These are phyloP conservation scores for Rauvolfia tetraphylla DNA, from an alignment of 257 asterid species.

Conservation along the genomic window DNA sequence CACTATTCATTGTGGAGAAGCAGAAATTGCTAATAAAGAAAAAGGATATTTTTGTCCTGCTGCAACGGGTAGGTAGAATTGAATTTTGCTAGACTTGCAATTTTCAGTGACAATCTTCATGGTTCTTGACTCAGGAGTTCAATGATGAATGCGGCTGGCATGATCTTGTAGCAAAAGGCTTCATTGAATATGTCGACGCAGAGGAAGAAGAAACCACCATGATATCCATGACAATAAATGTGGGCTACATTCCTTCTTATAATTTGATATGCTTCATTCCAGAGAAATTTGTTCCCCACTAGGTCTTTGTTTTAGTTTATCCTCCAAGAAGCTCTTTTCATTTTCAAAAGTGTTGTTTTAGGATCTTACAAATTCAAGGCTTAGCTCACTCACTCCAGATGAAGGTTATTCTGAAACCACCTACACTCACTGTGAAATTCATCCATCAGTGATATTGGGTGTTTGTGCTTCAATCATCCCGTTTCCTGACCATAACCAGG, in stretches of 20 bases:
- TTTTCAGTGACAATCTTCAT: background rate
- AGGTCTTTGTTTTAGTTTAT: background rate
- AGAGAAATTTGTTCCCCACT: background rate
- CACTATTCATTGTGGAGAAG: slow-evolving; percentile 26
- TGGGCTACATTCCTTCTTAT: background rate
- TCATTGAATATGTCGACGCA: slow-evolving; percentile 27
- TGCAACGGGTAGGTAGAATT: slow-evolving; percentile 15
- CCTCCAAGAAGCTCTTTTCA: no score
- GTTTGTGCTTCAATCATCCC: slow-evolving; percentile 31
- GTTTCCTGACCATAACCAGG: slow-evolving; percentile 30
- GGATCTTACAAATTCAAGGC: slow-evolving; percentile 24
- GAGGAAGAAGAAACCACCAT: slow-evolving; percentile 20
- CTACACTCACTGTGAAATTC: slow-evolving; percentile 26
- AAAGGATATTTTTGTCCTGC: slow-evolving; percentile 18
- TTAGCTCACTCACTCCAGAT: background rate
- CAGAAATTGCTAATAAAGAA: slow-evolving; percentile 26
- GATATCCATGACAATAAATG: slow-evolving; percentile 22
- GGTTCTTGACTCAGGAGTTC: slow-evolving; percentile 23
- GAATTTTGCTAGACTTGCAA: background rate
- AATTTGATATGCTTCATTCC: background rate
- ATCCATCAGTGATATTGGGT: slow-evolving; percentile 27
- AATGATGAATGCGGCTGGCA: slow-evolving; percentile 35
- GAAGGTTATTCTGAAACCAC: slow-evolving; percentile 24
- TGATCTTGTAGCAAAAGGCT: slow-evolving; percentile 32
- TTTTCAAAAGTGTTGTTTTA: background rate